These are phyloP conservation scores for Ceriops zippeliana DNA, from an alignment of 345 rosid species.

Conservation along the genomic window DNA sequence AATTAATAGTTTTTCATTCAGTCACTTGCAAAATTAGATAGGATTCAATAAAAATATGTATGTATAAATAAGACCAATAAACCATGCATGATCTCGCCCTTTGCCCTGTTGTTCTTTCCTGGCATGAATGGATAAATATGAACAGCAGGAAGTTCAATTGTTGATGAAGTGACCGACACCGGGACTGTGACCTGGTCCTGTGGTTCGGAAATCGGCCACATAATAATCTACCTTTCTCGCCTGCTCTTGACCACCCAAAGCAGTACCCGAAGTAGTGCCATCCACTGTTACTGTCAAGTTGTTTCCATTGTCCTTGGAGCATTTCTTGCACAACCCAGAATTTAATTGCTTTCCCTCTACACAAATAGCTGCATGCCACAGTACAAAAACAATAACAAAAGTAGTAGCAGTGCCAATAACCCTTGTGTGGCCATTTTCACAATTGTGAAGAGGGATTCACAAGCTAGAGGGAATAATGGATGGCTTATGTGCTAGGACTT, in stretches of 20 bases:
- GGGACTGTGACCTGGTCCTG: constrained; percentile 43
- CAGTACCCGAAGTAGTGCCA: not conserved
- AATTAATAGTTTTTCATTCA: too few relatives aligned
- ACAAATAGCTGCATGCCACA: constrained; percentile 24
- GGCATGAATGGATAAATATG: too few relatives aligned
- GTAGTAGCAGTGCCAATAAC: constrained; percentile 7
- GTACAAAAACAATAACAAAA: constrained; percentile 25
- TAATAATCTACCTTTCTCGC: constrained; percentile 17
- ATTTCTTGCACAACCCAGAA: constrained; percentile 18
- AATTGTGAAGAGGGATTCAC: constrained; percentile 8
- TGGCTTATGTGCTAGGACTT: not conserved
- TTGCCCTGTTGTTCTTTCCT: too few relatives aligned
- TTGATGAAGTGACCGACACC: constrained; percentile 44
- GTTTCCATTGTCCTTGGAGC: constrained; percentile 1
- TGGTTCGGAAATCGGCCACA: constrained; percentile 35
- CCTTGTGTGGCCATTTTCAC: constrained; percentile 14
- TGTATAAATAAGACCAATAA: too few relatives aligned
- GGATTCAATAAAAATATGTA: too few relatives aligned
- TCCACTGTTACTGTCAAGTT: constrained; percentile 10
- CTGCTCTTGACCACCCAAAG: constrained; percentile 13
- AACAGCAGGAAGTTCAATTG: constrained; percentile 8
- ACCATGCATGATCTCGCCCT: too few relatives aligned
- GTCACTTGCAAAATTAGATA: too few relatives aligned
- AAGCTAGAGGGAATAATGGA: not conserved
- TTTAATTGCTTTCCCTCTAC: constrained; percentile 41